A percentile compares a stretch with the other conserved stretches of the same genome.
Evolutionary conservation across 495 filamentous ascomycete species (phyloP).

Genomic region (Xylaria acuta): DNA sequence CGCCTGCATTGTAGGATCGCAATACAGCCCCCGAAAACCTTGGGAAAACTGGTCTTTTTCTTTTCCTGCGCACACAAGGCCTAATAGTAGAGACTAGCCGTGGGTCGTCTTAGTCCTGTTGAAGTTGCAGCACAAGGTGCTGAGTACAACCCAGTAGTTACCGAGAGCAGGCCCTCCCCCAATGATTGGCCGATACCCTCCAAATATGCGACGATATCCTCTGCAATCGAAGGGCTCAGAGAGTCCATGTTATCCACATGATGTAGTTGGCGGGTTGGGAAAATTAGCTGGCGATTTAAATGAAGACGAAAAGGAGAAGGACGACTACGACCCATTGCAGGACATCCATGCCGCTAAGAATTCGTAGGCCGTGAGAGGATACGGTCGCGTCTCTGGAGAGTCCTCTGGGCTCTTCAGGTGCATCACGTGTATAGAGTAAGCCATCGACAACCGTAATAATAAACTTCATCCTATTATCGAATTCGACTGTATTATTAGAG

Average conservation of each 20-base stretch:
- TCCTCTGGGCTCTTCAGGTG: too few species aligned
- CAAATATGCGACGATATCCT: not conserved
- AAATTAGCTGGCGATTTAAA: not conserved
- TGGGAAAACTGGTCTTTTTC: not conserved
- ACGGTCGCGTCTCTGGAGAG: too few species aligned
- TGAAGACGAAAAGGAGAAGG: not conserved
- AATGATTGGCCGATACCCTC: not conserved
- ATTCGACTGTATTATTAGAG: not conserved
- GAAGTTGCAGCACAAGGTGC: not conserved
- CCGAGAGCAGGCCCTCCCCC: not conserved
- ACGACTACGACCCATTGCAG: not conserved
- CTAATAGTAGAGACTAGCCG: not conserved
- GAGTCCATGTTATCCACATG: not conserved
- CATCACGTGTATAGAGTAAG: not conserved
- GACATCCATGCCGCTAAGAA: too few species aligned
- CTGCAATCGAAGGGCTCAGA: not conserved
- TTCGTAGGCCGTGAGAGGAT: too few species aligned
- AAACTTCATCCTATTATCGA: not conserved
- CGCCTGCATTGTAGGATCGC: not conserved
- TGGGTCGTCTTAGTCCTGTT: not conserved
- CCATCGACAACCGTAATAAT: not conserved
- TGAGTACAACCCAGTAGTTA: not conserved
- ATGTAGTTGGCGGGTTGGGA: not conserved
- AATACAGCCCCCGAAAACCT: not conserved
- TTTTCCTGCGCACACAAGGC: not conserved